phyloP scores from a whole-genome alignment of 805 yeast genomes.

The Pichia phayaonensis region DNA sequence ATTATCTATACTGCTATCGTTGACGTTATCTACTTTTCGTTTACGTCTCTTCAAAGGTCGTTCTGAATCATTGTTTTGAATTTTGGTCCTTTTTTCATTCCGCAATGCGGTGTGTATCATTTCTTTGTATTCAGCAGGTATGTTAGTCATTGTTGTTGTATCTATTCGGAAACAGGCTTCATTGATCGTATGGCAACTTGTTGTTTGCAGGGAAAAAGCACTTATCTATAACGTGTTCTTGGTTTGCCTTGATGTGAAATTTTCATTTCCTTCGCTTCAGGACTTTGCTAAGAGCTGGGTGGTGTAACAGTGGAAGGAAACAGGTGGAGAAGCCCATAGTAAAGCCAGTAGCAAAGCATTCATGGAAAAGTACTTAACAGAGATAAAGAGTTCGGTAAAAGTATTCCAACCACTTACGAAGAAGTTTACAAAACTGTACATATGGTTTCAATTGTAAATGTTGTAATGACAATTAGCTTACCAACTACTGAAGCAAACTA shows the following conservation, averaged over 20 bases:
- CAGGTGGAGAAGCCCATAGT: background rate
- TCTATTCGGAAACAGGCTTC: background rate
- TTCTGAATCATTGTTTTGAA: background rate
- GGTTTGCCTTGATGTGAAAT: background rate
- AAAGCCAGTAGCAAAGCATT: too few relatives aligned
- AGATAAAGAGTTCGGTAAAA: too few relatives aligned
- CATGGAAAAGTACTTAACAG: too few relatives aligned
- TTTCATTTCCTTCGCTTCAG: slow-evolving; percentile 7
- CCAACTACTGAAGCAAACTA: too few relatives aligned
- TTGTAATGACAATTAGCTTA: too few relatives aligned
- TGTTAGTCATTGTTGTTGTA: background rate
- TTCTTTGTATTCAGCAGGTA: slow-evolving; percentile 4
- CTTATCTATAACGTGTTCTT: background rate
- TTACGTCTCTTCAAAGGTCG: background rate
- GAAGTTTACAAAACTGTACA: background rate
- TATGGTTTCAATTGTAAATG: too few relatives aligned
- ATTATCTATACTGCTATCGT: background rate
- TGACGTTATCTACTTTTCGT: background rate
- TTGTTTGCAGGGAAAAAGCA: too few relatives aligned
- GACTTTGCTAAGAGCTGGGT: background rate
- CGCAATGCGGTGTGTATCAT: slow-evolving; percentile 4
- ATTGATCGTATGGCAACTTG: background rate
- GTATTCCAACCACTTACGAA: too few relatives aligned
- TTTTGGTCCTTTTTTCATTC: background rate
- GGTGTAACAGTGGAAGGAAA: too few relatives aligned